Conservation (phyloP, 1,284 basidiomycete genomes). For the Puccinia coronata region DNA sequence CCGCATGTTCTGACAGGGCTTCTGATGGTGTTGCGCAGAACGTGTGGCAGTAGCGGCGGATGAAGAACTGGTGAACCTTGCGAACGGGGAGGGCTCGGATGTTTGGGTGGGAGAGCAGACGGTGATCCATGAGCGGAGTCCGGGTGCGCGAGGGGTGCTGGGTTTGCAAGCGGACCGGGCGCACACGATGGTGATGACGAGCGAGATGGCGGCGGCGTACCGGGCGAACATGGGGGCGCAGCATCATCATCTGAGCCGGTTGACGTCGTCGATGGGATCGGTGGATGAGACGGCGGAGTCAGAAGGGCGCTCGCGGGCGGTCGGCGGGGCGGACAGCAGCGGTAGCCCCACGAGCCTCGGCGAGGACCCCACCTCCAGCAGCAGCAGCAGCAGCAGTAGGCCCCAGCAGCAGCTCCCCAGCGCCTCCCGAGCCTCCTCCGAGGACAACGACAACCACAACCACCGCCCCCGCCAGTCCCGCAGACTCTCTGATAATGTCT, state of each 20-base stretch:
- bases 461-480: neutral
- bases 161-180: neutral
- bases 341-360: no score
- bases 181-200: neutral
- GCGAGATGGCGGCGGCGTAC: conserved; percentile 1
- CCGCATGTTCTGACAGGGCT: no score
- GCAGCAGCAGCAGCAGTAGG: no score
- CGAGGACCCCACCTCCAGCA: no score
- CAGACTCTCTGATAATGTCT: neutral
- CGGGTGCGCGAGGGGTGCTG: neutral
- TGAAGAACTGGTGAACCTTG: no score
- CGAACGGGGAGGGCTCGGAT: neutral
- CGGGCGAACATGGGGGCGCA: neutral
- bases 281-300: neutral
- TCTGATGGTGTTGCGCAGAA: neutral
- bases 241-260: no score
- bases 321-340: no score
- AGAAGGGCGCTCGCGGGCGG: neutral
- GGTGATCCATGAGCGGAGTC: neutral
- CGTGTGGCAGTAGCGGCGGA: no score
- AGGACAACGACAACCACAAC: no score
- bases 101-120: neutral
- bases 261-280: neutral
- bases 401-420: no score
- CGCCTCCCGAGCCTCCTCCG: no score